These are phyloP conservation scores for Trametes cingulata DNA, from an alignment of 768 basidiomycete genomes.

Conservation along the genomic window DNA sequence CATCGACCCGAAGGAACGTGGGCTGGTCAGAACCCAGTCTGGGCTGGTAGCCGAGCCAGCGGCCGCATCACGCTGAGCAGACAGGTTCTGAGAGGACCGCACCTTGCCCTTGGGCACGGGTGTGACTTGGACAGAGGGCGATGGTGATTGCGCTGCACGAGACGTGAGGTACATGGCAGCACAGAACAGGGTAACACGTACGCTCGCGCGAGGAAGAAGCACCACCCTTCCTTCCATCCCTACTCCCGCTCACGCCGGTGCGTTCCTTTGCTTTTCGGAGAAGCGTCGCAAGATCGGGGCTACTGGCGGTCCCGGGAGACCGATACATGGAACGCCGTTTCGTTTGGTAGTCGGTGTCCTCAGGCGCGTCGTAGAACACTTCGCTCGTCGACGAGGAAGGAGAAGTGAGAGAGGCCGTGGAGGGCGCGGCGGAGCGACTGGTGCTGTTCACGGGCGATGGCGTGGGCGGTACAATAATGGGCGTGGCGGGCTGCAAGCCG, in stretches of 20 bases:
- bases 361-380: constrained; percentile 57
- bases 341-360: constrained; percentile 66
- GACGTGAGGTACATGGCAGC: neutral
- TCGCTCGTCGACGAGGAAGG: constrained; percentile 60
- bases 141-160: constrained; percentile 18
- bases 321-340: constrained; percentile 87
- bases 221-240: constrained; percentile 26
- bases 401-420: constrained; percentile 33
- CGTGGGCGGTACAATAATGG: constrained; percentile 66
- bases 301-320: constrained; percentile 85
- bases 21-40: constrained; percentile 32
- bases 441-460: constrained; percentile 46
- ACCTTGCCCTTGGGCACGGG: constrained; percentile 26
- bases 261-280: constrained; percentile 80
- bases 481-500: constrained; percentile 53
- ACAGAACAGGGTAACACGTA: neutral
- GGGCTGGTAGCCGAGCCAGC: constrained; percentile 16
- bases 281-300: constrained; percentile 88
- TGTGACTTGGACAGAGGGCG: constrained; percentile 19
- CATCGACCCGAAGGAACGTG: constrained; percentile 32
- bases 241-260: constrained; percentile 37
- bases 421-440: constrained; percentile 32
- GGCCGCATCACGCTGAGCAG: constrained; percentile 12
- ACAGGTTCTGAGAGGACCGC: constrained; percentile 17
- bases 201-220: constrained; percentile 19